These are phyloP conservation scores for Panicum hallii DNA, from an alignment of 202 grass and related monocot species.

Conservation along the genomic window DNA sequence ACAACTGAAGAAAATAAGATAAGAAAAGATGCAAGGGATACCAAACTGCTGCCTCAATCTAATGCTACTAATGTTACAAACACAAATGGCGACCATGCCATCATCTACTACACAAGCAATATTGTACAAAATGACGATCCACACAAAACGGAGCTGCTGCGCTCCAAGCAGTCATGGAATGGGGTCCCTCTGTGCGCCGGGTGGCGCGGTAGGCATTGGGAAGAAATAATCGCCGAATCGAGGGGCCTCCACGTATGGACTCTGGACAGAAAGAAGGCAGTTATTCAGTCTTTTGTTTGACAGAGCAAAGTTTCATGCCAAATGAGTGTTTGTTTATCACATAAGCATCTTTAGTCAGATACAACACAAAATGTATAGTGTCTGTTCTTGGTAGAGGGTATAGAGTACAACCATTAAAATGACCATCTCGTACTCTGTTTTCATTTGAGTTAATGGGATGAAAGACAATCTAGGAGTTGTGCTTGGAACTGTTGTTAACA, in stretches of 20 bases:
- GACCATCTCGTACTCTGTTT: background rate
- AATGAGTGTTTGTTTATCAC: background rate
- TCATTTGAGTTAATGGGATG: background rate
- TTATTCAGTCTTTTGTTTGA: slow-evolving; percentile 36
- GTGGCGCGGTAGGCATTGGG: slow-evolving; percentile 90
- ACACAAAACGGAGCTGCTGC: slow-evolving; percentile 9
- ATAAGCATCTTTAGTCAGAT: background rate
- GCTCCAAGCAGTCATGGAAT: slow-evolving; percentile 37
- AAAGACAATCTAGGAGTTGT: background rate
- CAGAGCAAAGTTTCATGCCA: slow-evolving; percentile 18
- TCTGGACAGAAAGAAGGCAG: slow-evolving; percentile 57
- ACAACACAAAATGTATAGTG: background rate
- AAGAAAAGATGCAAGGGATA: slow-evolving; percentile 2
- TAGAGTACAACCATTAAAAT: background rate
- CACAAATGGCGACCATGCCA: slow-evolving; percentile 45
- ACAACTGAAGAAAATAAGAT: slow-evolving; percentile 7
- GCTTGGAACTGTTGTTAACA: too few species aligned
- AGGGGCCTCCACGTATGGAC: slow-evolving; percentile 96
- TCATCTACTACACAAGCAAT: slow-evolving; percentile 45
- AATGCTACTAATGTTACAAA: slow-evolving; percentile 34
- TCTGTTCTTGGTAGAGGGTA: background rate
- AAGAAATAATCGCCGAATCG: slow-evolving; percentile 68
- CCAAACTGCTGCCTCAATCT: slow-evolving; percentile 9
- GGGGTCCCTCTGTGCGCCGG: slow-evolving; percentile 75
- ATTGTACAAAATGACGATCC: slow-evolving; percentile 53